These are phyloP conservation scores for Ilyonectria destructans DNA, from an alignment of 2,329 filamentous ascomycete species.

Conservation along the genomic window DNA sequence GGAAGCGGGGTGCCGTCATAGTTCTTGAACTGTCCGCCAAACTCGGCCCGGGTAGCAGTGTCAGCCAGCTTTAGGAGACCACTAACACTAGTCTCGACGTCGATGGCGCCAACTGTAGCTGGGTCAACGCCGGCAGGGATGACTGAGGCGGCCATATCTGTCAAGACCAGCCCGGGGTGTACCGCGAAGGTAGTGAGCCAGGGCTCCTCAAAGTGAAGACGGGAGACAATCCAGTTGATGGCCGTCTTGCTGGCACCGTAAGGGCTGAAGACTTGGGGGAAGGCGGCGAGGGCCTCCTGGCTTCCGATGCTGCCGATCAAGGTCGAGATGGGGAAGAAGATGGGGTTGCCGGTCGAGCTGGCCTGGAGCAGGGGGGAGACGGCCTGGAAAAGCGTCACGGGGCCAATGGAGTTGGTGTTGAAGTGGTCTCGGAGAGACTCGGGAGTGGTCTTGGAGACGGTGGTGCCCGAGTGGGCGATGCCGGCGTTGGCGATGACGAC, in stretches of 20 bases:
- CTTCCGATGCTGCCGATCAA: slow-evolving; percentile 5
- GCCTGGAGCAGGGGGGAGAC: slow-evolving; percentile 12
- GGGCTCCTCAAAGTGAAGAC: slow-evolving; percentile 43
- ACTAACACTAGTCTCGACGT: background rate
- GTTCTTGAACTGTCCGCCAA: slow-evolving; percentile 1
- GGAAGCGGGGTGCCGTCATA: background rate
- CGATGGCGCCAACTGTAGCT: background rate
- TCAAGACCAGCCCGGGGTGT: slow-evolving; percentile 26
- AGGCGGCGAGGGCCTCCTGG: slow-evolving; percentile 1
- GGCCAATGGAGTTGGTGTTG: slow-evolving; percentile 7
- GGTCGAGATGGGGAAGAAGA: slow-evolving; percentile 10
- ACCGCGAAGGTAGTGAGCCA: slow-evolving; percentile 41
- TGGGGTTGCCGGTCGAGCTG: slow-evolving; percentile 8
- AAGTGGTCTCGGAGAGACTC: slow-evolving; percentile 3
- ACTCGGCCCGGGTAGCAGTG: background rate
- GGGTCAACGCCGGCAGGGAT: background rate
- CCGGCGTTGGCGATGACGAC: slow-evolving; percentile 10
- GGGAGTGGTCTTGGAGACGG: background rate
- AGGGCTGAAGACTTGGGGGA: slow-evolving; percentile 2
- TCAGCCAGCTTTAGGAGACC: slow-evolving; percentile 3
- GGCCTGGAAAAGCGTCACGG: slow-evolving; percentile 13
- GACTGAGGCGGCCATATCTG: background rate
- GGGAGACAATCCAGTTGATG: slow-evolving; percentile 36
- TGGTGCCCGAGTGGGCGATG: background rate
- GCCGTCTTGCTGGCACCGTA: slow-evolving; percentile 37